These are phyloP conservation scores for Ascochyta koolunga DNA, from an alignment of 2,329 filamentous ascomycete species.

Conservation along the genomic window DNA sequence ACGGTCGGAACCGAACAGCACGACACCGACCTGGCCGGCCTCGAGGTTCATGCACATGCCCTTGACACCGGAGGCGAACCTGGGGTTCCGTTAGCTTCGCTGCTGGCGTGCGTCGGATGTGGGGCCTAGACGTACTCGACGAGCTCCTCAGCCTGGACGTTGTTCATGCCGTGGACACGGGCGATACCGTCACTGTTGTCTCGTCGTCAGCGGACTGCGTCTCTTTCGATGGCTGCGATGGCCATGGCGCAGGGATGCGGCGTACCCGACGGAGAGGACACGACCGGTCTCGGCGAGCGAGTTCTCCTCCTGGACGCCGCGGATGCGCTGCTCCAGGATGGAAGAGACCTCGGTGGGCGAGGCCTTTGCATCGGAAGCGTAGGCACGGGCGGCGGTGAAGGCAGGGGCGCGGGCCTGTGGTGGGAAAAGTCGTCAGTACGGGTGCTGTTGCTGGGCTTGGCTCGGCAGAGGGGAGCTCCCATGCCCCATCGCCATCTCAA, in stretches of 20 bases:
- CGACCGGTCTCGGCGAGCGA: conserved; percentile 97
- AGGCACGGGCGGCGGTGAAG: conserved; percentile 79
- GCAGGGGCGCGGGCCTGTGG: conserved; percentile 83
- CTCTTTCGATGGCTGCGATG: conserved; percentile 34
- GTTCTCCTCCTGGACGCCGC: conserved; percentile 96
- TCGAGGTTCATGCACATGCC: conserved; percentile 99
- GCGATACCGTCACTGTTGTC: conserved; percentile 95
- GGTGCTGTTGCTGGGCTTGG: conserved; percentile 31
- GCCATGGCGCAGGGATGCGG: conserved; percentile 48
- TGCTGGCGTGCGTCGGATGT: conserved; percentile 13
- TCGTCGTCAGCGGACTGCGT: conserved; percentile 41
- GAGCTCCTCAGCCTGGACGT: conserved; percentile 99
- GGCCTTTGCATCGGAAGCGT: conserved; percentile 93
- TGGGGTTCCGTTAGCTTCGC: conserved; percentile 52
- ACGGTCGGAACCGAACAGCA: conserved; percentile 99
- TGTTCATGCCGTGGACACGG: conserved; percentile 99
- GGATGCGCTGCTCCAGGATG: conserved; percentile 98
- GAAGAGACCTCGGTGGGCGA: conserved; percentile 97
- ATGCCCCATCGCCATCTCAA: conserved; percentile 14
- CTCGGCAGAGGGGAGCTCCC: conserved; percentile 44
- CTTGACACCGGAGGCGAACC: conserved; percentile 99
- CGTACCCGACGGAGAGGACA: conserved; percentile 98
- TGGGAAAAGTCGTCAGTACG: conserved; percentile 57
- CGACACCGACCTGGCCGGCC: conserved; percentile 99
- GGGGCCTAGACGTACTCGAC: conserved; percentile 79